These are phyloP conservation scores for Mollisia scopiformis DNA, from an alignment of 2,329 filamentous ascomycete genomes.

Conservation along the genomic window DNA sequence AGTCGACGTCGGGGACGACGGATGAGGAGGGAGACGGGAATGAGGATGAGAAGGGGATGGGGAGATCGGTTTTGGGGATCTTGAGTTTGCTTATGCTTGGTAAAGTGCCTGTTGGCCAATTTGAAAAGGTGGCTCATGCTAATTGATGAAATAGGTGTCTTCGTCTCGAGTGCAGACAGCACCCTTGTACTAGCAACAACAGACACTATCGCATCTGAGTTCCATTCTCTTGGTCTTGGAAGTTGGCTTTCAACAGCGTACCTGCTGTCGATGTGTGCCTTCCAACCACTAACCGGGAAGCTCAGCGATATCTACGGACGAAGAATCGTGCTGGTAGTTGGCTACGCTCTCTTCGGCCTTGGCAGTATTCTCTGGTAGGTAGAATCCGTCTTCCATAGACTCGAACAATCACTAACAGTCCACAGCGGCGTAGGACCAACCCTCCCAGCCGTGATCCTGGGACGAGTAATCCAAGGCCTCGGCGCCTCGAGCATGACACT, in stretches of 20 bases:
- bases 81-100: not conserved
- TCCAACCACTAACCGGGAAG: constrained; percentile 58
- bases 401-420: not conserved
- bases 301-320: constrained; percentile 61
- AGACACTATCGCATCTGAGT: not conserved
- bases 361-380: constrained; percentile 30
- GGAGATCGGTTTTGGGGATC: not conserved
- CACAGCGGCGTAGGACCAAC: constrained; percentile 46
- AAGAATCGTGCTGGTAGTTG: constrained; percentile 49
- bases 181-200: not conserved
- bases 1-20: not conserved
- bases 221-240: not conserved
- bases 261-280: constrained; percentile 40
- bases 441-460: constrained; percentile 53
- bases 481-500: constrained; percentile 54
- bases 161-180: not conserved
- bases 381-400: no score
- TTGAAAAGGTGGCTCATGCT: not conserved
- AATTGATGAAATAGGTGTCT: not conserved
- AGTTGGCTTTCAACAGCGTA: not conserved
- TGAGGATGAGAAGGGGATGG: not conserved
- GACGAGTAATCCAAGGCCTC: constrained; percentile 53
- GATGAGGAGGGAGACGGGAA: not conserved
- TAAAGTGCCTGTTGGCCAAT: not conserved
- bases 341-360: constrained; percentile 54